phyloP scores from a whole-genome alignment of 2,329 filamentous ascomycete species.

The Cladosporium colombiae region DNA sequence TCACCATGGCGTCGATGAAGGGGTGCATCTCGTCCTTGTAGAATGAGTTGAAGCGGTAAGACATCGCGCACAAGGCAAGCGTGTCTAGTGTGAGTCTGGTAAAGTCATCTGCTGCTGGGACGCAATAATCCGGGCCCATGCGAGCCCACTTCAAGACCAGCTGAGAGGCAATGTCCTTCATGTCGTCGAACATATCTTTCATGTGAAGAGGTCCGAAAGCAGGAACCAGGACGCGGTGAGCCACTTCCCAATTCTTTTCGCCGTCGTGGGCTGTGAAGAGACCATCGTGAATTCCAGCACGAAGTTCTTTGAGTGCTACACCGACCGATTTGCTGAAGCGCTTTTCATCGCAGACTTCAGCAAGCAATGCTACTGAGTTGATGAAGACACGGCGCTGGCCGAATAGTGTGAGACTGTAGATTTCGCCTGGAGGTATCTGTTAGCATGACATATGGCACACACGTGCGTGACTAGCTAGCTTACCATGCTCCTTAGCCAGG shows the following conservation, averaged over 20 bases:
- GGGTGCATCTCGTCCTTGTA: constrained; percentile 70
- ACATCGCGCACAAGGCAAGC: constrained; percentile 70
- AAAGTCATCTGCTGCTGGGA: constrained; percentile 66
- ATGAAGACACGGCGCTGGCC: constrained; percentile 28
- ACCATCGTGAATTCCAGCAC: constrained; percentile 64
- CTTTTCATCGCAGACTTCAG: constrained; percentile 44
- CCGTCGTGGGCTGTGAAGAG: constrained; percentile 61
- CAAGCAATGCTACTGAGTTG: constrained; percentile 33
- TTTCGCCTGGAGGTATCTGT: constrained; percentile 22
- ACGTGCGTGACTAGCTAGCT: neutral
- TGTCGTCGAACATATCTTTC: constrained; percentile 59
- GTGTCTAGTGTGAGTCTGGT: constrained; percentile 74
- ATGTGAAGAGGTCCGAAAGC: constrained; percentile 71
- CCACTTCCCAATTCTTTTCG: constrained; percentile 36
- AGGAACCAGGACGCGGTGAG: constrained; percentile 62
- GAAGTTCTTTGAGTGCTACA: constrained; percentile 55
- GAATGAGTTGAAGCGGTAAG: constrained; percentile 73
- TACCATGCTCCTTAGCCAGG: constrained; percentile 28
- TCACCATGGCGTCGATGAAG: constrained; percentile 67
- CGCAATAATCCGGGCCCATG: constrained; percentile 56
- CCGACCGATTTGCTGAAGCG: constrained; percentile 60
- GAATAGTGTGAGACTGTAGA: constrained; percentile 26
- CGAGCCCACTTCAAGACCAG: constrained; percentile 40
- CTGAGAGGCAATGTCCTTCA: constrained; percentile 29
- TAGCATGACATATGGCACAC: neutral